Evolutionary conservation across 495 filamentous ascomycete genomes (phyloP), one percentile per base, ranked within the genome.

Genomic region (Podospora fimiseda): DNA sequence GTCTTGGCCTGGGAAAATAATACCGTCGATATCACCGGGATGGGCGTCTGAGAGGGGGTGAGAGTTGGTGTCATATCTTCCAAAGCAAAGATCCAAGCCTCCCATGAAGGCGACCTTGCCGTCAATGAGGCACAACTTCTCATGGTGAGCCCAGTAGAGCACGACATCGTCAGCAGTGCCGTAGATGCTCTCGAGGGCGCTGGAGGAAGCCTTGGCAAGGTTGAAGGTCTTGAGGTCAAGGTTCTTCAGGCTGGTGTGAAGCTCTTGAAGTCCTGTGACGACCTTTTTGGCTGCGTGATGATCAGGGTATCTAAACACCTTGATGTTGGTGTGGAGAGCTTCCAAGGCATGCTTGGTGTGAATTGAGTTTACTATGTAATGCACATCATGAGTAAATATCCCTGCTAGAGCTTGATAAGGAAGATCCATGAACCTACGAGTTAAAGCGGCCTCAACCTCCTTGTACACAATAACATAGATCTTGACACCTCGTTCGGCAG

Each of bases 391-490:
- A 13, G 11, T 61, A n/a, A 59, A 20, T 30, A 6, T 18, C 16
- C 24, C 16, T 45, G 24, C 51, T 19, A 54, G n/a, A n/a, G 13
- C 16, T 30, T 21, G 43, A 9, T n/a, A 50, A 56, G 13, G 16
- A 18, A n/a, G 39, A 41, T 11, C 33, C 15, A 15, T 24, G 23
- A 27, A 81, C 88, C 77, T 81, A 93, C 89, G 77, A 16, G 89
- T 92, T 52, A 96, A 70, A 13, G 90, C 88, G 60, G 90, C 84
- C 1, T 86, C 82, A 13, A 89, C 90, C 70, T 97, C 92, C 72
- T 97, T 97, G 73, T 97, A 97, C 14, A 97, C 90, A 48, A 96
- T 92, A 43, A 97, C 79, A 57, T 93, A 88, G 54, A 97, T 75
- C 44, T 83, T 80, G 20, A 97, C 92, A 19, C 91, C 92, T 46